Percentiles rank a stretch among this genome's conserved stretches.
phyloP scores from a whole-genome alignment of 345 rosid genomes.

The Rubroshorea leprosula region DNA sequence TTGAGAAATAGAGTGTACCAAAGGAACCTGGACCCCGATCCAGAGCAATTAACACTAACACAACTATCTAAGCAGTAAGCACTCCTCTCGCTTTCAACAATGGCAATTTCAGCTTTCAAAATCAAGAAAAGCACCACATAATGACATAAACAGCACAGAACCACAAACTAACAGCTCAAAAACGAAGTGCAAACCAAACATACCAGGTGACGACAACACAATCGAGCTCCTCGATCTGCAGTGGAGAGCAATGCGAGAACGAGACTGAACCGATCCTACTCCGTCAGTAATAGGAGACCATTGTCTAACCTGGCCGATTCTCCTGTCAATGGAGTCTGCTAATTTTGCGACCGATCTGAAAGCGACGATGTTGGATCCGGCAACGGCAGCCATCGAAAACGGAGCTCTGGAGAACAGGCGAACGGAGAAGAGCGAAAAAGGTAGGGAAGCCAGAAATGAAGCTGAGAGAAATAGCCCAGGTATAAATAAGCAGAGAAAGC shows the following conservation, averaged over 20 bases:
- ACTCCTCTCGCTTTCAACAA: not conserved
- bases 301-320: constrained; percentile 34
- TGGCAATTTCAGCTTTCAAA: too few relatives aligned
- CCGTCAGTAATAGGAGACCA: constrained; percentile 36
- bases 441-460: constrained; percentile 46
- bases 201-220: constrained; percentile 61
- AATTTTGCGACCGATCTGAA: constrained; percentile 41
- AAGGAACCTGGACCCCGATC: too few relatives aligned
- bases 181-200: not conserved
- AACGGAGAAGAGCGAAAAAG: constrained; percentile 14
- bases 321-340: constrained; percentile 22
- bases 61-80: not conserved
- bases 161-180: not conserved
- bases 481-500: too few relatives aligned
- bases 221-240: constrained; percentile 37
- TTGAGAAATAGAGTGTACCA: not conserved
- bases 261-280: constrained; percentile 25
- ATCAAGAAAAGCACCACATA: not conserved
- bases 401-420: constrained; percentile 25
- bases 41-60: not conserved
- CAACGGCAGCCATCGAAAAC: constrained; percentile 46
- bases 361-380: constrained; percentile 48
- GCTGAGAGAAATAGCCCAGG: not conserved
- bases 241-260: constrained; percentile 33
- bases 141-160: not conserved